Conservation (phyloP, 495 filamentous ascomycete species). For the Penicillium bovifimosum region DNA sequence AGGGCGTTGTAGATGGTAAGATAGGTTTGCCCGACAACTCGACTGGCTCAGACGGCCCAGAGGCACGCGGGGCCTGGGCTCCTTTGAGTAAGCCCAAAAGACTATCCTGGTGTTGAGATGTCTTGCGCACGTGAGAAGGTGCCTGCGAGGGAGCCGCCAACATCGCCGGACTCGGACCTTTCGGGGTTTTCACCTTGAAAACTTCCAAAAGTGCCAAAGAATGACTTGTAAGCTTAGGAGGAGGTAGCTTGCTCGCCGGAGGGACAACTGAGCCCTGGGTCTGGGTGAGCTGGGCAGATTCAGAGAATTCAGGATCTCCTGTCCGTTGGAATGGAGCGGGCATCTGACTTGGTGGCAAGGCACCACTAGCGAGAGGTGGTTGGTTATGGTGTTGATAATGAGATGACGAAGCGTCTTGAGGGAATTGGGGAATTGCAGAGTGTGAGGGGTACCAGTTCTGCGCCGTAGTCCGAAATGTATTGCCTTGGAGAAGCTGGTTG, state of each 20-base stretch:
- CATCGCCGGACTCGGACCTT: conserved; percentile 26
- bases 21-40: conserved; percentile 34
- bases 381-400: conserved; percentile 8
- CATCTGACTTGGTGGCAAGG: conserved; percentile 17
- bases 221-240: conserved; percentile 60
- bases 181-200: conserved; percentile 49
- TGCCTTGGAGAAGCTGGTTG: conserved; percentile 5
- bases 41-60: conserved; percentile 29
- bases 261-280: conserved; percentile 45
- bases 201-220: conserved; percentile 58
- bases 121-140: conserved; percentile 18
- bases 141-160: conserved; percentile 21
- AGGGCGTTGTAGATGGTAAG: conserved; percentile 5
- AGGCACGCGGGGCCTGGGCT: conserved; percentile 11
- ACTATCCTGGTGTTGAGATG: conserved; percentile 39
- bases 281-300: conserved; percentile 34
- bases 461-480: conserved; percentile 6
- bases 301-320: conserved; percentile 46
- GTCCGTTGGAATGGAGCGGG: conserved; percentile 49
- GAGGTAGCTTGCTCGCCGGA: conserved; percentile 51
- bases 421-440: conserved; percentile 9
- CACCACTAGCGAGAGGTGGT: conserved; percentile 9
- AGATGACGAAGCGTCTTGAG: conserved; percentile 8
- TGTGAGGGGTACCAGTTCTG: conserved; percentile 15
- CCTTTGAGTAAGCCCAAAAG: conserved; percentile 35